These are phyloP conservation scores for Syzygium grande DNA, from an alignment of 345 rosid species.

Conservation along the genomic window DNA sequence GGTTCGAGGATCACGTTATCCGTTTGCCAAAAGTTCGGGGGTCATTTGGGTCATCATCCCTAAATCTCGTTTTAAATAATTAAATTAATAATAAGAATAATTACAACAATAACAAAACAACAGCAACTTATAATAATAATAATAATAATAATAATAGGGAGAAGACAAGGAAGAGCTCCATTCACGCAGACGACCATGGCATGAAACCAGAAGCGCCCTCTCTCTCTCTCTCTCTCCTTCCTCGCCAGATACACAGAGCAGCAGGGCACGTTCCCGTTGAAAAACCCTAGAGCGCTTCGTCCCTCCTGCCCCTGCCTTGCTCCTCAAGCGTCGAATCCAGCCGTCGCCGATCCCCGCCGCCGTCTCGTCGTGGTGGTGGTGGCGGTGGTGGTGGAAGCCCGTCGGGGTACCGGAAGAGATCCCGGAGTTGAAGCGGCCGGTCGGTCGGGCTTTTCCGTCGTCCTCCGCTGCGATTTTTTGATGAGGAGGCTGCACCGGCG, in stretches of 20 bases:
- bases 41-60: too few species aligned
- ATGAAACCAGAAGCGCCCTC: background rate
- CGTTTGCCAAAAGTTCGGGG: too few species aligned
- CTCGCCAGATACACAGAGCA: background rate
- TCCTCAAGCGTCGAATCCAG: background rate
- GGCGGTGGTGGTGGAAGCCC: background rate
- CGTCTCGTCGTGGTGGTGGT: background rate
- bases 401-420: background rate
- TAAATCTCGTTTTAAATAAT: too few species aligned
- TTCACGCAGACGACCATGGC: background rate
- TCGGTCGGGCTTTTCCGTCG: background rate
- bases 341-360: background rate
- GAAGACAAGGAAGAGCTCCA: background rate
- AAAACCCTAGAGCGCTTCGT: background rate
- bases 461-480: constrained; percentile 4
- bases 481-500: constrained; percentile 65
- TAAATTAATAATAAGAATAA: background rate
- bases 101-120: background rate
- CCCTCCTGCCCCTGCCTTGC: background rate
- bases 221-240: background rate
- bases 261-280: background rate
- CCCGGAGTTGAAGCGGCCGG: background rate
- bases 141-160: background rate
- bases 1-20: too few species aligned
- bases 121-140: background rate